Evolutionary conservation across 805 yeast genomes (phyloP), one percentile per base, ranked within the genome.

Genomic region (Candida peoriensis): DNA sequence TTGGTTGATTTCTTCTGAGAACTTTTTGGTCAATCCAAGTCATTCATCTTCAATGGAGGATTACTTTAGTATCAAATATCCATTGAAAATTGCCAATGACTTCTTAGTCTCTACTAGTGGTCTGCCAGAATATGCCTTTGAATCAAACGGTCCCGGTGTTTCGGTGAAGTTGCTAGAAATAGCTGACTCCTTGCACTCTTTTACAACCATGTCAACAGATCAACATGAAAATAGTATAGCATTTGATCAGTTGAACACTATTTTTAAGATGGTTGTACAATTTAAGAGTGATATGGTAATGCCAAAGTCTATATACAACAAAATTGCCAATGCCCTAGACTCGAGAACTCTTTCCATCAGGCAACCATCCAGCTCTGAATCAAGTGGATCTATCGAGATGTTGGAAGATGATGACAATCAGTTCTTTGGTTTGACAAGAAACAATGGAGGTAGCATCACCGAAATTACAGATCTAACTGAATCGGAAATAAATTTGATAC

Each of bases 101-200:
- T 48, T 50, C 31, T 24, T 50, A 14, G 21, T 16, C 5, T 24
- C 38, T 10, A 44, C 49, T 9, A 24, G 29, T 13, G 45, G 46
- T 6, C 31, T 45, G 3, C 46, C 53, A 12, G 50, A 43, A 18
- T 50, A 42, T 29, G 54, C 53, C 3, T 48, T 46, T 28, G 47
- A 44, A 34, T 41, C 46, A 3, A 50, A 50, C 30, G 54, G 54
- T 2, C 54, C 52, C 7, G 53, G 51, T 30, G 52, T 45, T 5
- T 39, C 47, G 5, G 38, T 37, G 18, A 50, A 50, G 30, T 16
- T 50, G 14, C 24, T 48, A 19, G 51, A 48, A 24, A 44, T 50
- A 28, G 51, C 50, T n/a, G 50, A 50, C 27, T 45, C 54, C 1
- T 18, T 50, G 10, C 45, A 44, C 34, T 35, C 42, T 4, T 44